Evolutionary conservation across 768 basidiomycete genomes (phyloP), one percentile per base, ranked within the genome.

Genomic region (Mycena vulgaris): DNA sequence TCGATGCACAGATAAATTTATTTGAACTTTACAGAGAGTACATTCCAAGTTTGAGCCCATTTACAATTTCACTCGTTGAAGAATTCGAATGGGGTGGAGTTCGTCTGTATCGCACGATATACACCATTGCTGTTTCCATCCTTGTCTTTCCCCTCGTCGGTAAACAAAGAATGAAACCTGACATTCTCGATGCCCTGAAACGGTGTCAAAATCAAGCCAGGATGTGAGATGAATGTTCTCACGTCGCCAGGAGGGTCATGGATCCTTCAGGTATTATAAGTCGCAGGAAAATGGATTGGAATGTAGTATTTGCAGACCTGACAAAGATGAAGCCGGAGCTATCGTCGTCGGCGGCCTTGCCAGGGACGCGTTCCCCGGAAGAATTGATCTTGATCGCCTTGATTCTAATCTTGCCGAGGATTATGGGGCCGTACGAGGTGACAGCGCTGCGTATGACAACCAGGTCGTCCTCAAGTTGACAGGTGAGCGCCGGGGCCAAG

Each of bases 171-270:
- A 77, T 95, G 93, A 80, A 93, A 93, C 45, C 68, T 80, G 60
- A 94, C 87, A 70, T 93, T 91, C 69, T 89, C 86, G 2, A 81
- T 80, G 48, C 91, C 92, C 92, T 94, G 63, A 19, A 73, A 57
- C 68, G 40, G 52, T 59, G 31, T 42, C 55, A 77, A 62, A 65
- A 61, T 57, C 42, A 28, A 39, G 5, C 1, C 21, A 40, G 30
- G 28, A 13, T 27, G 39, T 31, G 27, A 4, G 21, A 2, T 14
- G 17, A 42, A 37, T 53, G 39, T 62, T 77, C 86, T 66, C 78
- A 90, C 92, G 79, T 87, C 85, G 82, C 92, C 91, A 2, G 90
- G 92, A 59, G 93, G 90, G 75, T 93, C 92, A 75, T 93, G 92
- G 72, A 93, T 91, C 74, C 92, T 93, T 77, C 33, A 52, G 55